Base-by-base conservation (phyloP, 805 yeast species). In the Candida ulmi region DNA sequence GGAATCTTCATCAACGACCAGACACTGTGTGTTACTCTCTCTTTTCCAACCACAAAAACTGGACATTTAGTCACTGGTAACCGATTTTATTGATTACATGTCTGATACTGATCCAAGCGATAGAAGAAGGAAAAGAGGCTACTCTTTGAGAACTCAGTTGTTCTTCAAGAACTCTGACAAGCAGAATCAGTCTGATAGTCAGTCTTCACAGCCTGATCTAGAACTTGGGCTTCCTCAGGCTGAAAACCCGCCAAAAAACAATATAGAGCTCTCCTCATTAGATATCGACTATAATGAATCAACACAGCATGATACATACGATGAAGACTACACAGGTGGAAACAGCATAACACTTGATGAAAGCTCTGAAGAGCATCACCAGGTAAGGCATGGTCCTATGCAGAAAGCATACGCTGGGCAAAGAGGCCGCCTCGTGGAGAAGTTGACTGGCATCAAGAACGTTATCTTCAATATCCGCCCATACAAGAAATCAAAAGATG, bases 81-180 rank as follows among this genome's bases (percentile, higher is more conserved):
- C 9, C 24, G 24, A n/a, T n/a, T n/a, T n/a, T n/a, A n/a, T n/a
- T n/a, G n/a, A n/a, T 9, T 21, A 21, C 9, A 33, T 23, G 29
- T 16, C 28, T 16, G 16, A 26, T 9, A 31, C 11, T 19, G 34
- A 31, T 31, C 25, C 34, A 8, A 21, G 17, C 23, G 37, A 15
- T 15, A 16, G 16, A 31, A 38, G 62, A 71, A 63, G 85, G 45
- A 72, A 71, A 44, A 60, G 90, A 50, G 88, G 88, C 0, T 76
- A 79, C 44, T 78, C 86, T 8, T 58, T 83, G 40, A 66, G 90
- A 44, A 68, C 84, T 0, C 88, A 83, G 61, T 65, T 83, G 36
- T 71, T 82, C 61, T 76, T 69, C 53, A 76, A 69, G 40, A 46
- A 63, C 36, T 44, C 42, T 39, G 63, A 39, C 50, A 47, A 43